A percentile compares a stretch with the other conserved stretches of the same genome.
Evolutionary conservation across 164 flowering plant species (phyloP).

Genomic region (Aristolochia fimbriata): DNA sequence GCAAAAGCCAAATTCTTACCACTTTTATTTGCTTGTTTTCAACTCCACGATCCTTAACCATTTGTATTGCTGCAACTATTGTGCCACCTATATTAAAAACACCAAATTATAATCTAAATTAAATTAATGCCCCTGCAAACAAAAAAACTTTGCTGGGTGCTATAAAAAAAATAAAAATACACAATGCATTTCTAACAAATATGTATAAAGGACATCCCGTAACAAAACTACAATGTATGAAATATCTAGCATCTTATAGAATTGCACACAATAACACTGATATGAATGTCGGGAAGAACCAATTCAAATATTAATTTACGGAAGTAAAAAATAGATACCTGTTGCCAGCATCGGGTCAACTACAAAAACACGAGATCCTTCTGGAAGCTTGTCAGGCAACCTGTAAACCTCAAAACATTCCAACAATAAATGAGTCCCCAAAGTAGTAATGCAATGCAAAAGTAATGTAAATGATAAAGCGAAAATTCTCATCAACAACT

Average conservation of each 20-base stretch:
- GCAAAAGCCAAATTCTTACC: constrained; percentile 28
- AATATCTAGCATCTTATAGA: too few species aligned
- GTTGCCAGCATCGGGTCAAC: constrained; percentile 99
- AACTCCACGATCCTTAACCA: constrained; percentile 67
- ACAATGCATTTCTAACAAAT: not conserved
- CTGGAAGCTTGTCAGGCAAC: constrained; percentile 75
- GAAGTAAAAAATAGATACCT: constrained; percentile 31
- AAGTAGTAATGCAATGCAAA: too few species aligned
- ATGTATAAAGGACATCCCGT: not conserved
- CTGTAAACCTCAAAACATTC: constrained; percentile 20
- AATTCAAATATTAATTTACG: not conserved
- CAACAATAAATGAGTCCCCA: too few species aligned
- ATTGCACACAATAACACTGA: not conserved
- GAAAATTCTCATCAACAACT: too few species aligned
- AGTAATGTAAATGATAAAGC: too few species aligned
- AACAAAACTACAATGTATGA: too few species aligned
- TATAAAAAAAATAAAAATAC: not conserved
- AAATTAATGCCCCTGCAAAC: not conserved
- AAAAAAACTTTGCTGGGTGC: not conserved
- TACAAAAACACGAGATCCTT: constrained; percentile 73
- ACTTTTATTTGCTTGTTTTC: constrained; percentile 77
- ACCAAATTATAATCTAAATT: not conserved
- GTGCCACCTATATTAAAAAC: constrained; percentile 61
- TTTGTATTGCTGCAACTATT: constrained; percentile 61
- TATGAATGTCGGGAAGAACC: not conserved